Conservation (phyloP, 169 alveolate genomes). For the Plasmodium cynomolgi region DNA sequence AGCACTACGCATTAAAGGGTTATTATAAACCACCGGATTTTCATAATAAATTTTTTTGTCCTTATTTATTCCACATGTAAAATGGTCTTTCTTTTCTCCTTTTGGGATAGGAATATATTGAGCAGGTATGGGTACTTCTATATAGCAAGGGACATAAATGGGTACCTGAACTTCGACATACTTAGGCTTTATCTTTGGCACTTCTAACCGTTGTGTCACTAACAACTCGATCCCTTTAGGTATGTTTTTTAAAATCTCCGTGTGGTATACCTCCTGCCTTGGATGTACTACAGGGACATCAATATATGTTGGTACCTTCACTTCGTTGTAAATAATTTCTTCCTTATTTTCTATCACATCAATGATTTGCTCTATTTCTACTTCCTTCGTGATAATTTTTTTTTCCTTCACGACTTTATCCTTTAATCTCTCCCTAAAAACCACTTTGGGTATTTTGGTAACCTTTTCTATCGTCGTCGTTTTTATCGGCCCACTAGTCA, state of each 20-base stretch:
- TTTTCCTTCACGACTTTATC: slow-evolving; percentile 4
- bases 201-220: slow-evolving; percentile 16
- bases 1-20: neutral
- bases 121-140: slow-evolving; percentile 68
- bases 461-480: slow-evolving; percentile 26
- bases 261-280: slow-evolving; percentile 47
- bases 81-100: slow-evolving; percentile 24
- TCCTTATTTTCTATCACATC: slow-evolving; percentile 23
- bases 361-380: neutral
- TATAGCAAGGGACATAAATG: slow-evolving; percentile 43
- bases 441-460: slow-evolving; percentile 32
- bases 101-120: slow-evolving; percentile 43
- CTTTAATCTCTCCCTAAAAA: neutral
- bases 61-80: slow-evolving; percentile 9
- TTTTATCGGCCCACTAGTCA: slow-evolving; percentile 24
- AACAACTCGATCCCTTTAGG: slow-evolving; percentile 51
- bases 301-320: slow-evolving; percentile 17
- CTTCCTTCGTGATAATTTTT: slow-evolving; percentile 1
- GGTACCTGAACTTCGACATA: slow-evolving; percentile 69
- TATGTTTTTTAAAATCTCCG: slow-evolving; percentile 10
- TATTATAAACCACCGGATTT: slow-evolving; percentile 1
- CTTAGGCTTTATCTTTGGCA: slow-evolving; percentile 44
- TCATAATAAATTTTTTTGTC: neutral
- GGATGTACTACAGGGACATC: slow-evolving; percentile 32
- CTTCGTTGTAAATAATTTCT: slow-evolving; percentile 28